Evolutionary conservation across 371 early-diverging fungal genomes (phyloP).

Genomic region (Mucor ambiguus): DNA sequence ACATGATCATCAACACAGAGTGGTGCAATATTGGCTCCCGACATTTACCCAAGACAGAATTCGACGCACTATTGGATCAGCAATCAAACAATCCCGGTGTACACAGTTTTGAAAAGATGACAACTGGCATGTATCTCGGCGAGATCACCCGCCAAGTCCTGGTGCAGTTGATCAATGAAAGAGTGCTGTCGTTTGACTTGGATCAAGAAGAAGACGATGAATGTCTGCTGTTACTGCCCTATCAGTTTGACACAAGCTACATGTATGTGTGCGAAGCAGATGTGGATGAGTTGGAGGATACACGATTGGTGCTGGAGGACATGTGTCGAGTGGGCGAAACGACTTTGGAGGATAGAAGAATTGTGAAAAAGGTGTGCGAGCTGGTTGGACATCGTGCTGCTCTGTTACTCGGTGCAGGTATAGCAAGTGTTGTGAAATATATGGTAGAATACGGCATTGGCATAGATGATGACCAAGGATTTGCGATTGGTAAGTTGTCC

Average conservation of each 20-base stretch:
- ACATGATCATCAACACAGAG: slow-evolving; percentile 92
- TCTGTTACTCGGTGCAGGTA: slow-evolving; percentile 40
- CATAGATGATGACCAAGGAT: slow-evolving; percentile 34
- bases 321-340: slow-evolving; percentile 45
- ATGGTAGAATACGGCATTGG: slow-evolving; percentile 40
- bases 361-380: slow-evolving; percentile 48
- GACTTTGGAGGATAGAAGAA: slow-evolving; percentile 39
- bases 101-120: slow-evolving; percentile 92
- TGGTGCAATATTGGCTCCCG: slow-evolving; percentile 75
- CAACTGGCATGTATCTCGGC: slow-evolving; percentile 82
- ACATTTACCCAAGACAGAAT: slow-evolving; percentile 74
- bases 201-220: slow-evolving; percentile 42
- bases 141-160: slow-evolving; percentile 25
- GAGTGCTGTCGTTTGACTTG: slow-evolving; percentile 57
- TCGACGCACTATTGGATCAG: slow-evolving; percentile 79
- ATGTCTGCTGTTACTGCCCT: slow-evolving; percentile 51
- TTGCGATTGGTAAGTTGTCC: slow-evolving; percentile 37
- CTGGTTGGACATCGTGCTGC: slow-evolving; percentile 49
- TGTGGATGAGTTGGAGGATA: slow-evolving; percentile 39
- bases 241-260: slow-evolving; percentile 81
- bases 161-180: slow-evolving; percentile 82
- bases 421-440: slow-evolving; percentile 45
- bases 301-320: slow-evolving; percentile 47
- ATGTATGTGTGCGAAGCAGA: slow-evolving; percentile 66
- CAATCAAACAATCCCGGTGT: slow-evolving; percentile 73